These are phyloP conservation scores for Rhodocollybia butyracea DNA, from an alignment of 768 basidiomycete species.

Conservation along the genomic window DNA sequence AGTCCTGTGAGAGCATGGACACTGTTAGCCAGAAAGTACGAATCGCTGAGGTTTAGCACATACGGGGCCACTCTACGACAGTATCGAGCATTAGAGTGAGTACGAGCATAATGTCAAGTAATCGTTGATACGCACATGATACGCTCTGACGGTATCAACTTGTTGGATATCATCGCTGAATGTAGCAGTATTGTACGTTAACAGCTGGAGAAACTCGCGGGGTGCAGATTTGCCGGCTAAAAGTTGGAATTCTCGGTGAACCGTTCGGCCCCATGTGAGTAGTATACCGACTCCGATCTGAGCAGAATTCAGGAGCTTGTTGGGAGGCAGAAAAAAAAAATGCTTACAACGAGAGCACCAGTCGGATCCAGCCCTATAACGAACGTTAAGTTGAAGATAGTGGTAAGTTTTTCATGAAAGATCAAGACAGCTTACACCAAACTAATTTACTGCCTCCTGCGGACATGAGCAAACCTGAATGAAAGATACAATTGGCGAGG, in stretches of 20 bases:
- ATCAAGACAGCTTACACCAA: constrained; percentile 79
- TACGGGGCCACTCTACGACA: constrained; percentile 4
- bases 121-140: constrained; percentile 57
- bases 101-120: not conserved
- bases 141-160: constrained; percentile 90
- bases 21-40: too few species aligned
- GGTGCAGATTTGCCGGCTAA: constrained; percentile 93
- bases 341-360: constrained; percentile 69
- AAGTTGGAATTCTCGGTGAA: constrained; percentile 81
- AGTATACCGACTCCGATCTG: constrained; percentile 83
- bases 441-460: constrained; percentile 73
- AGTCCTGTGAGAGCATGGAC: too few species aligned
- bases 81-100: too few species aligned
- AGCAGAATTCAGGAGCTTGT: constrained; percentile 4
- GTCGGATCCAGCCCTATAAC: constrained; percentile 72
- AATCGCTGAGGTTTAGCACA: too few species aligned
- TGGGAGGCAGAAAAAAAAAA: not conserved
- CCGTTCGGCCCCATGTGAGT: constrained; percentile 69
- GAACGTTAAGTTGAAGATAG: not conserved
- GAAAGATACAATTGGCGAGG: too few species aligned
- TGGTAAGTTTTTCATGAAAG: not conserved
- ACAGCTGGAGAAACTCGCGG: constrained; percentile 83
- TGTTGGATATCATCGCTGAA: constrained; percentile 84
- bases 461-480: constrained; percentile 82
- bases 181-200: constrained; percentile 91